phyloP scores from a whole-genome alignment of 2,329 filamentous ascomycete species.

The Pseudogymnoascus sp. region DNA sequence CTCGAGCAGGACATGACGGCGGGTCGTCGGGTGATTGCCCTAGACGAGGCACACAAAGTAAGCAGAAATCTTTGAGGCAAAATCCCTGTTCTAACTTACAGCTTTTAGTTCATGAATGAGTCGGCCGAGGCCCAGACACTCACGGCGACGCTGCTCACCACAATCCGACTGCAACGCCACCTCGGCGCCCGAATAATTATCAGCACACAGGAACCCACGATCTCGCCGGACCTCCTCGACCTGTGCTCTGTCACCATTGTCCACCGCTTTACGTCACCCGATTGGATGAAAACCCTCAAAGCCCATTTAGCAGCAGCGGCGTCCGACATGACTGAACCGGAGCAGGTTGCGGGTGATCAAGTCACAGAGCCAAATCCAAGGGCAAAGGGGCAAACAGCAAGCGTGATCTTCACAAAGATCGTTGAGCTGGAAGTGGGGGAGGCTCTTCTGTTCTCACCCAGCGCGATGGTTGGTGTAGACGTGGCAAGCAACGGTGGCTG shows the following conservation, averaged over 20 bases:
- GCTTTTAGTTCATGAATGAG: constrained; percentile 50
- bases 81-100: not conserved
- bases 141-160: constrained; percentile 53
- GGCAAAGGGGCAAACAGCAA: constrained; percentile 18
- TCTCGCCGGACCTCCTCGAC: constrained; percentile 61
- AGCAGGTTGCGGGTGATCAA: constrained; percentile 22
- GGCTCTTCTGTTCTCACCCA: constrained; percentile 42
- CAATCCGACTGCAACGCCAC: constrained; percentile 66
- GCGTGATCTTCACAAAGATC: constrained; percentile 37
- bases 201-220: constrained; percentile 70
- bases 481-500: constrained; percentile 9
- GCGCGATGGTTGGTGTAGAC: constrained; percentile 32
- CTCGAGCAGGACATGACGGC: constrained; percentile 43
- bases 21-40: constrained; percentile 56
- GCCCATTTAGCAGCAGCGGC: constrained; percentile 41
- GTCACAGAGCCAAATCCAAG: constrained; percentile 16
- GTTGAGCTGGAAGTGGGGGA: constrained; percentile 41
- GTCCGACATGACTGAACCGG: constrained; percentile 22
- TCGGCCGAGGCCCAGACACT: constrained; percentile 48
- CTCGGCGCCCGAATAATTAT: constrained; percentile 60
- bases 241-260: constrained; percentile 66
- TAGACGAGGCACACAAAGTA: constrained; percentile 74
- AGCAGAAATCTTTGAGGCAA: not conserved
- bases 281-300: constrained; percentile 47
- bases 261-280: constrained; percentile 62